Evolutionary conservation across 208 protist species (phyloP), one percentile per base, ranked within the genome.

Genomic region (Crithidia thermophila): DNA sequence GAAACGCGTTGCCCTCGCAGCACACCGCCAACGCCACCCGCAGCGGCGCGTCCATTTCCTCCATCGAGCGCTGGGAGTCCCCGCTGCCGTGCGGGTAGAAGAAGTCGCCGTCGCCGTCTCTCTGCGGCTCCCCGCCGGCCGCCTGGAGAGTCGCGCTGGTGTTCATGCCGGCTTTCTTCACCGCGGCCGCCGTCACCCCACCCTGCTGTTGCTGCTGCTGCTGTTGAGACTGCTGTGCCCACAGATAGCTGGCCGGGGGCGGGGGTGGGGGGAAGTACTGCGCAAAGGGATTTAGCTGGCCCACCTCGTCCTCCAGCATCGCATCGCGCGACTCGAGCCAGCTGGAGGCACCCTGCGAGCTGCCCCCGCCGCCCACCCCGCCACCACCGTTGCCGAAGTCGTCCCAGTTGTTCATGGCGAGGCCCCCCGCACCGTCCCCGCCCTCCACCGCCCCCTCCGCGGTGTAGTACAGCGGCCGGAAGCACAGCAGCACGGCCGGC

Each of bases 241-340:
- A 69, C 13, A 75, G 37, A n/a, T 75, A 75, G 46, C 69, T 65
- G 5, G 76, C 42, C 0, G 82, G 79, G 3, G 82, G 82, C 10
- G 76, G 66, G 13, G 82, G 76, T 13, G 75, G 74, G 2, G 63
- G 62, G 55, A 82, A 85, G 68, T 82, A 81, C 37, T 71, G 63
- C 18, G 81, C 75, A 53, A 94, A 88, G 8, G 88, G 88, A 71
- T 94, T 94, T 31, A 86, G 74, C 62, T 73, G 67, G 5, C 85
- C 85, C 13, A 91, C 67, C 61, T 84, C 83, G 27, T 88, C 85
- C 47, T 94, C 88, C 33, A 91, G 50, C 49, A 66, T 68, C 10
- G 75, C 39, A 23, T 75, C 73, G 13, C 78, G 78, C 33, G 28
- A 70, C 9, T 66, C 66, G 2, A 58, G 14, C 82, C 75, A 79